Evolutionary conservation across 2,329 filamentous ascomycete species (phyloP), one percentile per base, ranked within the genome.

Genomic region (Malbranchea cinnamomea): DNA sequence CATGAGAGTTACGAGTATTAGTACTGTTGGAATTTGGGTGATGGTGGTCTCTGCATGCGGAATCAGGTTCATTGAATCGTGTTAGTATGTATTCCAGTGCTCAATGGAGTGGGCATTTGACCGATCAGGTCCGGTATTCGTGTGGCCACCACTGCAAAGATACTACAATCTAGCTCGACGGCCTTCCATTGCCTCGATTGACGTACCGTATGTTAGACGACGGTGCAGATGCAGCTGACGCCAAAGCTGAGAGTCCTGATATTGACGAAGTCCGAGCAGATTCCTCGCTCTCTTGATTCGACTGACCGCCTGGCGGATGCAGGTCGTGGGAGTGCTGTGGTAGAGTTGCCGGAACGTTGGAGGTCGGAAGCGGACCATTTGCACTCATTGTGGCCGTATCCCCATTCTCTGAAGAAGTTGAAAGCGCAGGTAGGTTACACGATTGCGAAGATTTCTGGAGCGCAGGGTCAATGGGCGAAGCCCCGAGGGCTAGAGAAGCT

Each of bases 241-340:
- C 71, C 42, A 76, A 57, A 22, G 69, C 62, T 30, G 69, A 69
- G 30, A 76, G 51, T 14, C 66, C 68, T 14, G 71, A 71, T 28
- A 74, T 54, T 37, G 64, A 56, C 33, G 51, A 48, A 36, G 45
- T 19, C 22, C 30, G 23, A 17, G 43, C 40, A 26, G 45, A 41
- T 28, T 37, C 44, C 31, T 41, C 44, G 19, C 39, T 41, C 17
- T 45, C 37, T 28, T 42, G 32, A 37, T 41, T 41, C 11, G 36
- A 28, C 20, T 37, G 38, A 16, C 42, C 38, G 35, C 53, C 48
- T 18, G 50, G 37, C 18, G 52, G 46, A 22, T 47, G 45, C 14
- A 53, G 41, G 15, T 47, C 40, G 23, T 49, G 49, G 4, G 60
- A 57, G 32, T 56, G 58, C 39, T 61, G 57, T 10, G 63, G 63